These are phyloP conservation scores for Hypoxylon sp. DNA, from an alignment of 2,329 filamentous ascomycete species.

Conservation along the genomic window DNA sequence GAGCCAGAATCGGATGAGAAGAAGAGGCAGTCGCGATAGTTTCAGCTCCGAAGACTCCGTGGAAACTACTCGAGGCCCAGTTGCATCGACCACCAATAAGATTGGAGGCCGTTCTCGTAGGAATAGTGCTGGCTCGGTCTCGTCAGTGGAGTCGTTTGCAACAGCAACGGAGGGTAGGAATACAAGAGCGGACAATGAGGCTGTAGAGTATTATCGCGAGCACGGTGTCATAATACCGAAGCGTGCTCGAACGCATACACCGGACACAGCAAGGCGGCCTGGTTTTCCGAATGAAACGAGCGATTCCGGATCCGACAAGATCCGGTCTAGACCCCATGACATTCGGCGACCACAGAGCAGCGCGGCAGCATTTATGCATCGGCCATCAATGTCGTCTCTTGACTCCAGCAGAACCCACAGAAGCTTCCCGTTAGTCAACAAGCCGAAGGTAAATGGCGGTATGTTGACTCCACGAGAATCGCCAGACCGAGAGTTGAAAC, in stretches of 20 bases:
- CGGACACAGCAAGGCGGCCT: conserved; percentile 52
- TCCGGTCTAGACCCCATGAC: conserved; percentile 54
- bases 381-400: conserved; percentile 70
- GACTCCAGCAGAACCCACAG: conserved; percentile 72
- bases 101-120: conserved; percentile 55
- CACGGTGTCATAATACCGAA: conserved; percentile 44
- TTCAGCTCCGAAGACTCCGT: conserved; percentile 72
- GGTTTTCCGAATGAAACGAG: conserved; percentile 47
- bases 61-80: conserved; percentile 71
- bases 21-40: conserved; percentile 66
- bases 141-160: conserved; percentile 69
- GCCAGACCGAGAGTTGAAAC: conserved; percentile 64
- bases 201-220: conserved; percentile 46
- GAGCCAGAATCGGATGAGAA: conserved; percentile 65
- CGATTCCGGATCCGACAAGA: conserved; percentile 49
- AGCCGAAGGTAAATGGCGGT: conserved; percentile 62
- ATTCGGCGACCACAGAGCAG: conserved; percentile 62
- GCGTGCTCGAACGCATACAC: conserved; percentile 52
- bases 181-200: conserved; percentile 47
- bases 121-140: conserved; percentile 65
- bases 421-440: conserved; percentile 74
- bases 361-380: conserved; percentile 61
- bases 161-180: conserved; percentile 67
- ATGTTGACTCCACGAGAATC: conserved; percentile 65
- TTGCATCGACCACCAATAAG: conserved; percentile 45